These are phyloP conservation scores for Suhomyces chickasaworum DNA, from an alignment of 1,139 yeast species.

Conservation along the genomic window DNA sequence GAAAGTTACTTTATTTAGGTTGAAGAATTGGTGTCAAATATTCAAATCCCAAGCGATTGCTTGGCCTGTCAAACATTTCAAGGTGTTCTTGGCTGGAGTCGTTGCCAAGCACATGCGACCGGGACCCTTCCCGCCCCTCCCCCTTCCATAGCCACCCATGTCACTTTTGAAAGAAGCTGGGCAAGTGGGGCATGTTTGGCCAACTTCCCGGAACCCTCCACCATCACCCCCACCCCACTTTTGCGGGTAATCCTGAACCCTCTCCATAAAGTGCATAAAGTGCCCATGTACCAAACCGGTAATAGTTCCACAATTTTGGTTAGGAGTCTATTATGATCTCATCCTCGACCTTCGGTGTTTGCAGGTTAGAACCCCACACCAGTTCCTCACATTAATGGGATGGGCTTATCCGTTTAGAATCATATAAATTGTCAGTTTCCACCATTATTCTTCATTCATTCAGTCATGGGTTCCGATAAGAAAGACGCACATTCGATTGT, in stretches of 20 bases:
- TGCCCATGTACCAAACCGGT: neutral
- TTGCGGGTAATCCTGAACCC: neutral
- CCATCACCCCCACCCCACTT: neutral
- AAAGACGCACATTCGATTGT: slow-evolving; percentile 16
- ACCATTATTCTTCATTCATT: neutral
- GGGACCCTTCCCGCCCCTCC: neutral
- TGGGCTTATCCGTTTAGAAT: neutral
- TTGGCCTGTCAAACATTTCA: neutral
- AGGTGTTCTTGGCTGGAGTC: neutral
- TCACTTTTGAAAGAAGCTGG: neutral
- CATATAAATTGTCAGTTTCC: neutral
- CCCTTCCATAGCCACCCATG: neutral
- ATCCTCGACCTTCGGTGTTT: neutral
- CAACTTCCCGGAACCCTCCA: neutral
- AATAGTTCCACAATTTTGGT: neutral
- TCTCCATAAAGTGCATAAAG: no score
- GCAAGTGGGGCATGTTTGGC: neutral
- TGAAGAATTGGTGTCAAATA: neutral
- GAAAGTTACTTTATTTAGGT: no score
- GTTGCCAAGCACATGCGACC: neutral
- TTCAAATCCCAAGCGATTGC: neutral
- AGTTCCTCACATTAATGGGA: neutral
- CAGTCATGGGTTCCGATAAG: slow-evolving; percentile 9
- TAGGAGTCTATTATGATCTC: neutral
- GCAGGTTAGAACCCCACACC: neutral